Base-by-base conservation (phyloP, 768 basidiomycete species). In the Boletus edulis region DNA sequence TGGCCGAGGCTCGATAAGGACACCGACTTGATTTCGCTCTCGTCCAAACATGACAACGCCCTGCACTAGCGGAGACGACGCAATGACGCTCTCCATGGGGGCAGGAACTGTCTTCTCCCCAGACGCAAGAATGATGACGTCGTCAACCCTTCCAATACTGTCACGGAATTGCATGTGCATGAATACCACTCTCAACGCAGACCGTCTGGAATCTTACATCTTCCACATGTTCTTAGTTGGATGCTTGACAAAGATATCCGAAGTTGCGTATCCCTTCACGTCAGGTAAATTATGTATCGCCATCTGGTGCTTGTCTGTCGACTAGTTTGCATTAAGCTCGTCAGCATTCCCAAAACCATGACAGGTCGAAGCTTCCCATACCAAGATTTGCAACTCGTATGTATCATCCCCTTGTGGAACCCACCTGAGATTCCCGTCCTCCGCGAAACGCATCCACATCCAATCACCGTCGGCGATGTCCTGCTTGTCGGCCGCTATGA, bases 161-260 rank as follows among this genome's bases (percentile, higher is more conserved):
- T 38, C 39, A 3, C 3, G 11, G 15, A 39, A 35, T 12, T 14
- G 34, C 34, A 14, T 3, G 1, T 10, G 29, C 9, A 5, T 35
- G 13, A 35, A 11, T 6, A 35, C 14, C 34, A 35, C 34, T 14
- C 11, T 35, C 34, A 14, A 35, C 14, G 3, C 14, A 41, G 4
- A 14, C 4, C 11, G 5, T 20, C 24, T 14, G 41, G 29, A 9
- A n/a, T 45, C 58, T n/a, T 13, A 58, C 58, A 59, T 57, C 43
- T 37, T 52, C 58, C 58, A 59, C 54, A 57, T 35, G 2, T 70
- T 57, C 22, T 73, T 75, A 0, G 74, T 74, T 0, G 80, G 79
- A 55, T 81, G 80, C 24, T 62, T 70, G 12, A 72, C 55, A 49
- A 75, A 77, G 4, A 81, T 54, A 62, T 80, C 80, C 0, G 72